phyloP scores from a whole-genome alignment of 306 rosid species.

The Psophocarpus tetragonolobus region DNA sequence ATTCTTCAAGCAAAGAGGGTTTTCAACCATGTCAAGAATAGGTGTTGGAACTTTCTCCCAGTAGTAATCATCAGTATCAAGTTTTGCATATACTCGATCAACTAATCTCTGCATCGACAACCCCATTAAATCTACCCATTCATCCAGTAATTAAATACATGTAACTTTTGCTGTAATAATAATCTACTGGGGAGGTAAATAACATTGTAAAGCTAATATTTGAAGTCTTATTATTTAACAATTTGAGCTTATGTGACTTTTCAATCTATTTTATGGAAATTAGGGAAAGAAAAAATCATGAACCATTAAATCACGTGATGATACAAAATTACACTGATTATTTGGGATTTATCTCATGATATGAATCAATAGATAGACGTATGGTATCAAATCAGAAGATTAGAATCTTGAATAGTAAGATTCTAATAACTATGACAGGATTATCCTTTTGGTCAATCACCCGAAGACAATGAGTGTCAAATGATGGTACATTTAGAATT shows the following conservation, averaged over 20 bases:
- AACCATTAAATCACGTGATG: not conserved
- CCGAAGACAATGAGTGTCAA: not conserved
- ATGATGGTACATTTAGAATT: not conserved
- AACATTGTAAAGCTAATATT: not conserved
- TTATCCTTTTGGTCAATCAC: not conserved
- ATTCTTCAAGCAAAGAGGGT: constrained; percentile 86
- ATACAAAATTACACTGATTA: not conserved
- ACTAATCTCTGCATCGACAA: constrained; percentile 56
- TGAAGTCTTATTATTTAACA: not conserved
- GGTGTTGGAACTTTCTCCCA: constrained; percentile 78
- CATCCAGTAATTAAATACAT: constrained; percentile 11
- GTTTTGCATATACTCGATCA: constrained; percentile 48
- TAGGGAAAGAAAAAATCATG: not conserved
- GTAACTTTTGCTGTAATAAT: not conserved
- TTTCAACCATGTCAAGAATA: constrained; percentile 77
- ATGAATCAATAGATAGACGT: not conserved
- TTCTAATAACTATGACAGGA: not conserved
- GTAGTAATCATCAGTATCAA: constrained; percentile 59
- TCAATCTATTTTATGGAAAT: not conserved
- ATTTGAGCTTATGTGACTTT: not conserved
- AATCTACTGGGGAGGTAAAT: constrained; percentile 18
- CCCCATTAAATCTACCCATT: constrained; percentile 18
- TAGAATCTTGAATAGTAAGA: not conserved
- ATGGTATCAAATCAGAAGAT: not conserved
- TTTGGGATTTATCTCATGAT: not conserved